phyloP scores from a whole-genome alignment of 208 protist genomes.

The Trypanosoma theileri region DNA sequence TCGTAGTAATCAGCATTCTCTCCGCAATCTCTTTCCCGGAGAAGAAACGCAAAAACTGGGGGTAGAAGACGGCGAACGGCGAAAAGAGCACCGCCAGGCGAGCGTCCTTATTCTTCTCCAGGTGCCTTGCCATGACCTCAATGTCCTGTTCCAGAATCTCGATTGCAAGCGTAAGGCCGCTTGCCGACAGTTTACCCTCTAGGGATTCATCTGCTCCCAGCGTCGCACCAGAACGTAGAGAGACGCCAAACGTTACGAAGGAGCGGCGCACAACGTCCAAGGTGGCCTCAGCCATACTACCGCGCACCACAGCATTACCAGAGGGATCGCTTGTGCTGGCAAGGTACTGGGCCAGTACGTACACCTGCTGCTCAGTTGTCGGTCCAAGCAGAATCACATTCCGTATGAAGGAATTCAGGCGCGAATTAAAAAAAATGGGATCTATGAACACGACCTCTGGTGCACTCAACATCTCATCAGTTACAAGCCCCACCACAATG shows the following conservation, averaged over 20 bases:
- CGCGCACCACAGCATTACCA: constrained; percentile 11
- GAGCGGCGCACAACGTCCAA: constrained; percentile 17
- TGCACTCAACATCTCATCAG: constrained; percentile 13
- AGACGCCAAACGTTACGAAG: constrained; percentile 20
- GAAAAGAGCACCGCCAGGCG: constrained; percentile 28
- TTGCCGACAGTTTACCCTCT: background rate
- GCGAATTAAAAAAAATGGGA: constrained; percentile 22
- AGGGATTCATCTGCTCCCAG: background rate
- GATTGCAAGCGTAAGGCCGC: constrained; percentile 21
- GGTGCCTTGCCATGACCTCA: constrained; percentile 23
- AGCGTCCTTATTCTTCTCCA: constrained; percentile 16
- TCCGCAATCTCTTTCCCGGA: background rate
- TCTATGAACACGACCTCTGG: constrained; percentile 30
- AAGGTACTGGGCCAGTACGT: constrained; percentile 36
- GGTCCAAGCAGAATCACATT: constrained; percentile 37
- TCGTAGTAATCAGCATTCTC: constrained; percentile 38
- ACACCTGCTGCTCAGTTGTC: constrained; percentile 58
- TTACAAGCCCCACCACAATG: constrained; percentile 8
- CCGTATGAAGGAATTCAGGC: background rate
- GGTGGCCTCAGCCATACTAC: background rate
- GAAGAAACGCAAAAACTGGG: constrained; percentile 23
- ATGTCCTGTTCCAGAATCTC: constrained; percentile 22
- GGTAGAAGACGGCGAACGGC: constrained; percentile 34
- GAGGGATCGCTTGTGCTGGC: constrained; percentile 1
- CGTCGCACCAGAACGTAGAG: background rate